Evolutionary conservation across 1,284 basidiomycete species (phyloP), one percentile per base, ranked within the genome.

Genomic region (Pseudozyma hubeiensis): DNA sequence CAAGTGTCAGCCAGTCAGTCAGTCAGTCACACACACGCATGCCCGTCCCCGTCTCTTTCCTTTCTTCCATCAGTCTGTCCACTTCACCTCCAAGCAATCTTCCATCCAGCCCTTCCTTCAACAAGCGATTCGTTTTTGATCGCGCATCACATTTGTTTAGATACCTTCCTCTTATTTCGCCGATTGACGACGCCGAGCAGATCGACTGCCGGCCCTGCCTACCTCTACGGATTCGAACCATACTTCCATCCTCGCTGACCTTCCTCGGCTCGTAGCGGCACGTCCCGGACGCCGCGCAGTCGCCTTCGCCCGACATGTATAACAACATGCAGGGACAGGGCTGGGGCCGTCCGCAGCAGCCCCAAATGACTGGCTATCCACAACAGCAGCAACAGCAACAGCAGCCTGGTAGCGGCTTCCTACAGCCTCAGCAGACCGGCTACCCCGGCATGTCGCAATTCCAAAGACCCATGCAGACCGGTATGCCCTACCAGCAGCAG

Each of bases 271-370:
- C 45, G 31, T 60, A 65, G 49, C 57, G 53, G 39, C 48, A 24
- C 49, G 49, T 30, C 31, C 30, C 49, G 24, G 49, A 52, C 53
- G 57, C 53, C 48, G 44, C 53, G 29, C 35, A 19, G 19, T 10
- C 9, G 24, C 49, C 14, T 40, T 47, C 37, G 7, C 17, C 41
- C 51, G 56, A 16, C 63, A 81, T 76, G 73, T 79, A 79, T 55
- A 77, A 78, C 63, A 76, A 77, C 64, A 77, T 75, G 67, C 73
- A 78, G 49, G 71, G 67, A 33, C 71, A 75, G 54, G 67, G 65
- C 52, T 81, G 79, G 79, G 76, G 73, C 51, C 66, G 71, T 33
- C 67, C 70, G 8, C 63, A 58, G 57, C 64, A 74, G 57, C 71
- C 77, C 14, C 77, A 79, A 47, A 77, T 75, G 69, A 77, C 77